Conservation (phyloP, 345 rosid species). For the Gossypium anomalum region DNA sequence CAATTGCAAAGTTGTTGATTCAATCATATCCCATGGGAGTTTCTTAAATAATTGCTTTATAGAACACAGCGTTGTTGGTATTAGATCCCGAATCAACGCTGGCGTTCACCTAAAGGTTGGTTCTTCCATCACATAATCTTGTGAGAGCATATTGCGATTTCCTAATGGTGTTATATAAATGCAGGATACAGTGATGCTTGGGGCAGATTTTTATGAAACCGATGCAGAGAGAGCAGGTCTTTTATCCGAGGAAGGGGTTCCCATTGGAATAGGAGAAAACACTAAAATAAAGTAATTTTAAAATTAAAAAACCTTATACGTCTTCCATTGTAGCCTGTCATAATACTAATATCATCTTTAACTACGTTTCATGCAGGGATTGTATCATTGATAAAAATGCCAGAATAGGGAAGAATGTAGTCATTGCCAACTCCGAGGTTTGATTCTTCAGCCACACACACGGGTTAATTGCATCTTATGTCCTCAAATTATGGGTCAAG, state of each 20-base stretch:
- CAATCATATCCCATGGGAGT: slow-evolving; percentile 90
- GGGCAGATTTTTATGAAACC: slow-evolving; percentile 86
- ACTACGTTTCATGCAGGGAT: slow-evolving; percentile 40
- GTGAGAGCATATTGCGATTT: background rate
- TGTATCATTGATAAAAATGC: slow-evolving; percentile 97
- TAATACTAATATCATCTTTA: background rate
- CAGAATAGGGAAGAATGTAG: slow-evolving; percentile 82
- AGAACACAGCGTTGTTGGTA: slow-evolving; percentile 88
- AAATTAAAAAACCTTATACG: background rate
- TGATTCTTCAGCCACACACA: background rate
- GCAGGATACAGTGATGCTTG: slow-evolving; percentile 92
- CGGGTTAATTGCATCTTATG: background rate
- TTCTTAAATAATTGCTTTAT: slow-evolving; percentile 61
- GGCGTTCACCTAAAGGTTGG: slow-evolving; percentile 78
- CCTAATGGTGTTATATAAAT: background rate
- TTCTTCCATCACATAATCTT: background rate
- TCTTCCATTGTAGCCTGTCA: background rate
- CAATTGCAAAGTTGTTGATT: slow-evolving; percentile 79
- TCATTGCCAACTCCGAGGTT: slow-evolving; percentile 87
- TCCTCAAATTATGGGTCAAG: background rate
- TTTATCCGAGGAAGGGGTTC: slow-evolving; percentile 66
- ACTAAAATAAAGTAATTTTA: slow-evolving; percentile 54
- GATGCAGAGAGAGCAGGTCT: slow-evolving; percentile 58
- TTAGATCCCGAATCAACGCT: slow-evolving; percentile 75
- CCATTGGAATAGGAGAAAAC: slow-evolving; percentile 84